Conservation (phyloP, 2,329 filamentous ascomycete species). For the Botrytis porri region DNA sequence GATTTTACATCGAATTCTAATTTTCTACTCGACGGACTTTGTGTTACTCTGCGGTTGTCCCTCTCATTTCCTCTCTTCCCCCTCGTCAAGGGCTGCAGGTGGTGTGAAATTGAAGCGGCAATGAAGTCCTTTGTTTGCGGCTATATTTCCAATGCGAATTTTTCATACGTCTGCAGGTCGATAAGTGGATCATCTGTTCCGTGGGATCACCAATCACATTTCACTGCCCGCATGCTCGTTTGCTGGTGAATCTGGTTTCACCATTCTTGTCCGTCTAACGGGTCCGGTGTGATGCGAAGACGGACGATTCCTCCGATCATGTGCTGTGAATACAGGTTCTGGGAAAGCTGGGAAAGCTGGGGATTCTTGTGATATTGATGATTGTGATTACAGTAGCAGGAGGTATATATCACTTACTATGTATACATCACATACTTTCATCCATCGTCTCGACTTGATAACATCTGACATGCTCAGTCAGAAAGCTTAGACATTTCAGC, state of each 20-base stretch:
- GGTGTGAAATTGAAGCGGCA: neutral
- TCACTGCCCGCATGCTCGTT: neutral
- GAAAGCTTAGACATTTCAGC: neutral
- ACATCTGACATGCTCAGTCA: neutral
- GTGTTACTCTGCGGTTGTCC: neutral
- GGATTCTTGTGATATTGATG: neutral
- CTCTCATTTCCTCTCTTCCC: neutral
- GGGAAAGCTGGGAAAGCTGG: neutral
- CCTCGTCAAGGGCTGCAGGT: neutral
- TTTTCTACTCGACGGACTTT: neutral
- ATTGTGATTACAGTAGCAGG: no score
- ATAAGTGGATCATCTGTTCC: neutral
- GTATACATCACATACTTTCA: no score
- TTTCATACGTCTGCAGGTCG: conserved; percentile 17
- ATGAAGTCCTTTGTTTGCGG: neutral
- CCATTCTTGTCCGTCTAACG: neutral
- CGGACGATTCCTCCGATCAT: neutral
- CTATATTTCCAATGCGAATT: conserved; percentile 14
- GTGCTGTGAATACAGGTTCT: neutral
- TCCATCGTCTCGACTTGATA: neutral
- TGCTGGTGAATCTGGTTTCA: neutral
- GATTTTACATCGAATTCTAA: neutral
- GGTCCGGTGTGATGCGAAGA: neutral
- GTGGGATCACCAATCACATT: neutral
- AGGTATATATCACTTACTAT: no score